Evolutionary conservation across 75 land plant species (phyloP).

Genomic region (Adiantum capillusveneris): DNA sequence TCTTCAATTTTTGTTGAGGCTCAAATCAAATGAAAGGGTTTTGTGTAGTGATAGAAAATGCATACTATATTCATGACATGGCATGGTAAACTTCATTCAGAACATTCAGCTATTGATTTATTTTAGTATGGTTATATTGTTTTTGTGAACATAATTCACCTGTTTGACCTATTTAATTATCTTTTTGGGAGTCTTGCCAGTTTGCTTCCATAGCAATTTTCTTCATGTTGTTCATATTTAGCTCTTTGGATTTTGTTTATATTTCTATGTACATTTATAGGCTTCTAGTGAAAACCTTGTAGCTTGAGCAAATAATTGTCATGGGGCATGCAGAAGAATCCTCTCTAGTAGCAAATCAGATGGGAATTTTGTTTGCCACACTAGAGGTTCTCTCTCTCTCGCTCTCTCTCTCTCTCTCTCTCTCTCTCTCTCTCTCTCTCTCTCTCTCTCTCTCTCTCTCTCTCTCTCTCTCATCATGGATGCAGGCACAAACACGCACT

Average conservation of each 20-base stretch:
- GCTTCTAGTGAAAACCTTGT: conserved; percentile 86
- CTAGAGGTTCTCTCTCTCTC: conserved; percentile 79
- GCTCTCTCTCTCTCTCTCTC: too few species aligned
- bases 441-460: too few species aligned
- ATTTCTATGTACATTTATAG: too few species aligned
- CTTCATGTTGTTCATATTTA: too few species aligned
- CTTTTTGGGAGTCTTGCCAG: too few species aligned
- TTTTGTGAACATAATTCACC: too few species aligned
- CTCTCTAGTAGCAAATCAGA: conserved; percentile 78
- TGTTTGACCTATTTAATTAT: not conserved
- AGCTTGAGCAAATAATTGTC: conserved; percentile 83
- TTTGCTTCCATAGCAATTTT: too few species aligned
- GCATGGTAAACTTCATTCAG: conserved; percentile 56
- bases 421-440: too few species aligned
- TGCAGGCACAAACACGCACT: too few species aligned
- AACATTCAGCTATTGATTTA: not conserved
- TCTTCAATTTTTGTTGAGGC: conserved; percentile 63
- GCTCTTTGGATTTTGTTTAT: too few species aligned
- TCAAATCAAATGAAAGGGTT: conserved; percentile 71
- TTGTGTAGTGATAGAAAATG: conserved; percentile 84
- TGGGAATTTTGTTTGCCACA: conserved; percentile 78
- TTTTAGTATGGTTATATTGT: not conserved
- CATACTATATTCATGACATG: conserved; percentile 75
- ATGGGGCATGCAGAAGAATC: conserved; percentile 77
- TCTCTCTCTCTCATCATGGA: too few species aligned